Percentiles rank a stretch among this genome's conserved stretches.
These are phyloP conservation scores for Diplogelasinospora grovesii DNA, from an alignment of 495 filamentous ascomycete genomes.

Conservation along the genomic window DNA sequence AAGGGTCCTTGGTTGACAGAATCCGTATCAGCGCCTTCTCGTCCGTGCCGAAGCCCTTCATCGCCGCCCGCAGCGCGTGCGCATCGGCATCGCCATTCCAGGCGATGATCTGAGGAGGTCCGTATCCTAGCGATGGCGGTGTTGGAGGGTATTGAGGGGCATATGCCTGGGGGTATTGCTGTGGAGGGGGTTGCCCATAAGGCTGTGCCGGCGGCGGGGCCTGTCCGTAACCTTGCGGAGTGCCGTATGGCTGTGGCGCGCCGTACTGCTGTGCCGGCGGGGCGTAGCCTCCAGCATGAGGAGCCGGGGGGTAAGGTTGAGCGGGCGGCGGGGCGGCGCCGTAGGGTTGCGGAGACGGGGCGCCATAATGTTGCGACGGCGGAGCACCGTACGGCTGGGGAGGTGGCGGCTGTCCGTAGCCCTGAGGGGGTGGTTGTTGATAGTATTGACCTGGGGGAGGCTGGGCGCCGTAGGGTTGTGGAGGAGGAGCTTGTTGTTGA, in stretches of 20 bases:
- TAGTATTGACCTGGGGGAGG: constrained; percentile 11
- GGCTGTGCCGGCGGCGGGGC: constrained; percentile 11
- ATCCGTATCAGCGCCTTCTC: constrained; percentile 64
- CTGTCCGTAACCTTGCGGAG: constrained; percentile 2
- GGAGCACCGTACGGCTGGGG: neutral
- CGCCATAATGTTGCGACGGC: neutral
- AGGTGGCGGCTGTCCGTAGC: constrained; percentile 4
- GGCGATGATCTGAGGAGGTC: constrained; percentile 52
- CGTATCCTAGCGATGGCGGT: constrained; percentile 55
- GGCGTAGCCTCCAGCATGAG: no score
- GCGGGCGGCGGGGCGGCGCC: no score
- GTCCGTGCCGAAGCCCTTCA: constrained; percentile 90
- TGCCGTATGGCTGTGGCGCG: neutral
- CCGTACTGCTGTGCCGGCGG: neutral
- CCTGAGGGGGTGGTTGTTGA: constrained; percentile 8
- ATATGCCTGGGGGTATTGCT: constrained; percentile 26
- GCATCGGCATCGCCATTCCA: constrained; percentile 61
- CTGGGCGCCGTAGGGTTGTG: constrained; percentile 19
- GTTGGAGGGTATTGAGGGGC: constrained; percentile 39
- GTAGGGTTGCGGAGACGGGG: neutral
- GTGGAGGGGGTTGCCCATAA: constrained; percentile 31
- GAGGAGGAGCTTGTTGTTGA: constrained; percentile 19
- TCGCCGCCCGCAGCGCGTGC: constrained; percentile 64
- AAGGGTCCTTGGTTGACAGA: constrained; percentile 60
- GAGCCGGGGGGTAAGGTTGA: no score